These are phyloP conservation scores for Epipyxis sp. DNA, from an alignment of 108 stramenopile genomes.

Conservation along the genomic window DNA sequence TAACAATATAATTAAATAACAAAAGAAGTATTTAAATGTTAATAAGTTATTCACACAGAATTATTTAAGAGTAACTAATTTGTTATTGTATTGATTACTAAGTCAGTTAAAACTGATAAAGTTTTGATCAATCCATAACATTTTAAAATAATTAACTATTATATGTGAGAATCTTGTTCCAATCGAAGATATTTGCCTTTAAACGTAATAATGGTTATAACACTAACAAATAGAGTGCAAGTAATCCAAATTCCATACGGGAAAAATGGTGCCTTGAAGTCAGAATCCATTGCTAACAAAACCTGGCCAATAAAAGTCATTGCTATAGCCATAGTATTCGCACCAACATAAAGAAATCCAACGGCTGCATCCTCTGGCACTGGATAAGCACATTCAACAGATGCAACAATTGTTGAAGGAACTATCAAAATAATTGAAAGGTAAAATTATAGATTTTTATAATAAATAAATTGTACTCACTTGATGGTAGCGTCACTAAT, in stretches of 20 bases:
- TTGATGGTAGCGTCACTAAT: background rate
- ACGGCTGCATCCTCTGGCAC: background rate
- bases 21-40: too few relatives aligned
- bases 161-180: conserved; percentile 20
- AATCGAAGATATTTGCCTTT: background rate
- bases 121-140: too few relatives aligned
- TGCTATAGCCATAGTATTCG: conserved; percentile 18
- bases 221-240: background rate
- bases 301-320: conserved; percentile 24
- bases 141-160: too few relatives aligned
- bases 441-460: too few relatives aligned
- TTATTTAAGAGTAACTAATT: too few relatives aligned
- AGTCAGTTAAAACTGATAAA: too few relatives aligned
- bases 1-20: too few relatives aligned
- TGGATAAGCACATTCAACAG: conserved; percentile 12
- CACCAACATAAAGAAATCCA: conserved; percentile 13
- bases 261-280: conserved; percentile 12
- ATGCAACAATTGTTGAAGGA: conserved; percentile 1
- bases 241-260: conserved; percentile 7
- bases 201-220: background rate
- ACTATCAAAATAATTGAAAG: conserved; percentile 7
- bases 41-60: too few relatives aligned
- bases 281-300: background rate
- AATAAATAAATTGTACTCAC: background rate
- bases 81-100: too few relatives aligned